Evolutionary conservation across 148 eudicot genomes (phyloP).

Genomic region (Limonium bicolor): DNA sequence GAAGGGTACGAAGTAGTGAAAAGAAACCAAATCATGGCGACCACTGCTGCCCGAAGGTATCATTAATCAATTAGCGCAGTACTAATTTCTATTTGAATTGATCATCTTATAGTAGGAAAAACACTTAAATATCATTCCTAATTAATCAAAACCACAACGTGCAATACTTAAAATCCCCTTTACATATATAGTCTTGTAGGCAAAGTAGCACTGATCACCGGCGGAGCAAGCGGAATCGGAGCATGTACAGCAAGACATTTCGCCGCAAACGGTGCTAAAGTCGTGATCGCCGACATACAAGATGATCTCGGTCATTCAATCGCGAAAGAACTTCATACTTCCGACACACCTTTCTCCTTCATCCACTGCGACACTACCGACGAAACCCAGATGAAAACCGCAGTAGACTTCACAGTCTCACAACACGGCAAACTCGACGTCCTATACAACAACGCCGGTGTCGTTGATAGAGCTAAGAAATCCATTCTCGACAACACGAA

Average conservation of each 20-base stretch:
- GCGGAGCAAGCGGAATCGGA: constrained; percentile 75
- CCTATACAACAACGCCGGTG: constrained; percentile 18
- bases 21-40: too few relatives aligned
- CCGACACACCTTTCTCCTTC: constrained; percentile 24
- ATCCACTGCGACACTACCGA: constrained; percentile 45
- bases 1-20: too few relatives aligned
- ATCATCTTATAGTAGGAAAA: too few relatives aligned
- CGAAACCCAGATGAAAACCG: constrained; percentile 24
- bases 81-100: too few relatives aligned
- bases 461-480: constrained; percentile 13
- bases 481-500: constrained; percentile 20
- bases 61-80: too few relatives aligned
- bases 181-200: constrained; percentile 88
- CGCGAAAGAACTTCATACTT: constrained; percentile 19
- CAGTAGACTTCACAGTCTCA: constrained; percentile 8
- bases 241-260: constrained; percentile 46
- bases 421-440: constrained; percentile 15
- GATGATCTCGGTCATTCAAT: constrained; percentile 25
- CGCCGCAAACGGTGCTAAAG: constrained; percentile 45
- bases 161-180: too few relatives aligned
- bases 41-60: too few relatives aligned
- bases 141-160: too few relatives aligned
- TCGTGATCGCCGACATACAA: constrained; percentile 51
- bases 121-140: too few relatives aligned
- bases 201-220: constrained; percentile 61